Conservation (phyloP, 2,329 filamentous ascomycete genomes). For the Calonectria leucothoes region DNA sequence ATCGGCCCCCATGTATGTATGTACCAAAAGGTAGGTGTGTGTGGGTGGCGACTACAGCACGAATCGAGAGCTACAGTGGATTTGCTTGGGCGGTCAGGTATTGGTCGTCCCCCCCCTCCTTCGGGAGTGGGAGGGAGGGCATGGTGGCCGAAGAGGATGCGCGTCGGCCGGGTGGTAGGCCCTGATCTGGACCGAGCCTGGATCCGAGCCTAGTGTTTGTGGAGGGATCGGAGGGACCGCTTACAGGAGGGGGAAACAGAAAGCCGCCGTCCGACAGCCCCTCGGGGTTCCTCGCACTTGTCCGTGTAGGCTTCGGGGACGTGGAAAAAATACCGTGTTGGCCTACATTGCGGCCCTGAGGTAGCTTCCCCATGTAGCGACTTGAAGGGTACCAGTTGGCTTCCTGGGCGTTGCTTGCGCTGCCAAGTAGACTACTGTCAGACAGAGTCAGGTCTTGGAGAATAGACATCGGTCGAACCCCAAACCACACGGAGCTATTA, state of each 20-base stretch:
- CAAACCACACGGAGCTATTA: not conserved
- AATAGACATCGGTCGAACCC: too few species aligned
- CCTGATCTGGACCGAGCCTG: not conserved
- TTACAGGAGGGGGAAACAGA: not conserved
- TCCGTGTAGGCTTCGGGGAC: too few species aligned
- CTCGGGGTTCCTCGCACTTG: not conserved
- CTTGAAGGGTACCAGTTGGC: not conserved
- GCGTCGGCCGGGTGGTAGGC: not conserved
- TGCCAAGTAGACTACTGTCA: not conserved
- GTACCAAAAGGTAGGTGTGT: too few species aligned
- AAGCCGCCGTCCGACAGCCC: not conserved
- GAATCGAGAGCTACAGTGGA: not conserved
- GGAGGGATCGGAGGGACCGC: not conserved
- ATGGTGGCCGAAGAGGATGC: not conserved
- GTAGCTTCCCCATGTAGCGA: too few species aligned
- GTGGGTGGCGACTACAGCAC: not conserved
- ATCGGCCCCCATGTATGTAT: constrained; percentile 36
- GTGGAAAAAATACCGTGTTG: not conserved
- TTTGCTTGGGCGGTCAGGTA: not conserved
- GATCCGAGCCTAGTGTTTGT: not conserved
- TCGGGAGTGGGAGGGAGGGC: not conserved
- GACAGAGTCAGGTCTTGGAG: too few species aligned
- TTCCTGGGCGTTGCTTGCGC: not conserved
- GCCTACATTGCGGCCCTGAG: not conserved
- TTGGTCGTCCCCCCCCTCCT: not conserved